These are phyloP conservation scores for Candida mattraensis DNA, from an alignment of 805 yeast genomes.

Conservation along the genomic window DNA sequence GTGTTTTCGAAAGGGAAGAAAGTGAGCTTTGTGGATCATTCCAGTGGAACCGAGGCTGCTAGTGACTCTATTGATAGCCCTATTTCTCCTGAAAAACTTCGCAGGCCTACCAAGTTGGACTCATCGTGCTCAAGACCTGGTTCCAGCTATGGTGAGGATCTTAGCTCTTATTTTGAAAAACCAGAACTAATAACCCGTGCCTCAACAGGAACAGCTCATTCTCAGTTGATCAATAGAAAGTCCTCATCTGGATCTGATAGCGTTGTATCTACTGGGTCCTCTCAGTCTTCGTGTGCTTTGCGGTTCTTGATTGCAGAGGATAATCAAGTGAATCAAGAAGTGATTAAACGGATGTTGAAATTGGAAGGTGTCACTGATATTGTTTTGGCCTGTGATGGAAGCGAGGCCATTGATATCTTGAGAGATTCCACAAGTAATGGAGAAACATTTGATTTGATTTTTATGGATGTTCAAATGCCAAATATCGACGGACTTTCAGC, in stretches of 20 bases:
- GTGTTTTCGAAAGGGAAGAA: constrained; percentile 50
- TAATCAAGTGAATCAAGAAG: constrained; percentile 91
- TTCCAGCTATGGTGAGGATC: constrained; percentile 10
- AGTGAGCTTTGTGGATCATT: constrained; percentile 39
- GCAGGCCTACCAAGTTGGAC: constrained; percentile 1
- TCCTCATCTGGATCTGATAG: constrained; percentile 22
- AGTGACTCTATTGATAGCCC: background rate
- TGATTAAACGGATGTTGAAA: constrained; percentile 81
- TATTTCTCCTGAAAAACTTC: background rate
- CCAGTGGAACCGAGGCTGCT: background rate
- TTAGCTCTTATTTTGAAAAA: constrained; percentile 36
- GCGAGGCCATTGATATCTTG: constrained; percentile 76
- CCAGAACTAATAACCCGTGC: constrained; percentile 46
- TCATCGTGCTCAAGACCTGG: constrained; percentile 1
- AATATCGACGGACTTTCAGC: constrained; percentile 86
- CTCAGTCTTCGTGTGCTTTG: constrained; percentile 25
- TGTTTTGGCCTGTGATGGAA: constrained; percentile 85
- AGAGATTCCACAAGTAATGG: constrained; percentile 43
- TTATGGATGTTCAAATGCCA: constrained; percentile 99
- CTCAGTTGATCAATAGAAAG: constrained; percentile 24
- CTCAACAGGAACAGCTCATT: constrained; percentile 53
- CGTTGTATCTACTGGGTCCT: constrained; percentile 1
- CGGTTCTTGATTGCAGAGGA: constrained; percentile 89
- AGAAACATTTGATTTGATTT: constrained; percentile 64
- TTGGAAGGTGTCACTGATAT: constrained; percentile 77